These are phyloP conservation scores for Terana coerulea DNA, from an alignment of 768 basidiomycete genomes.

Conservation along the genomic window DNA sequence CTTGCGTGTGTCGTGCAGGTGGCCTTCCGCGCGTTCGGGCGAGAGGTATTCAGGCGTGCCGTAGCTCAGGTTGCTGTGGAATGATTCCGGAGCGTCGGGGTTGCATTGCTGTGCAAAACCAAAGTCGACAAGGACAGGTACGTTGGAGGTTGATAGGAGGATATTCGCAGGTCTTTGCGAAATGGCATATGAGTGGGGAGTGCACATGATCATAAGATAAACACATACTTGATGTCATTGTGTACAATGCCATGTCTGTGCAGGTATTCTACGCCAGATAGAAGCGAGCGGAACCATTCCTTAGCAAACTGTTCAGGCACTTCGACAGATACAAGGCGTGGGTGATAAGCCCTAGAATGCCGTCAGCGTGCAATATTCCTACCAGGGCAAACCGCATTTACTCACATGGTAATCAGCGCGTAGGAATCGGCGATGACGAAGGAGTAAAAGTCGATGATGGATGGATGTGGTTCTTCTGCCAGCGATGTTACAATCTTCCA, in stretches of 20 bases:
- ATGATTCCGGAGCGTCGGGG: conserved; percentile 54
- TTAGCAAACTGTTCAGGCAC: conserved; percentile 76
- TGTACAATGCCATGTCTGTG: conserved; percentile 84
- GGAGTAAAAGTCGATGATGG: conserved; percentile 88
- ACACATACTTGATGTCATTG: conserved; percentile 87
- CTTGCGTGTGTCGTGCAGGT: conserved; percentile 90
- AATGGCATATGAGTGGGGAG: background rate
- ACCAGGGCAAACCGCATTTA: conserved; percentile 14
- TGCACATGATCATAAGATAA: conserved; percentile 4
- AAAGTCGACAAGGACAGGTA: conserved; percentile 92
- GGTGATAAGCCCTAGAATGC: conserved; percentile 71
- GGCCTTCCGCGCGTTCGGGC: conserved; percentile 85
- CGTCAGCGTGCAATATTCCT: too few species aligned
- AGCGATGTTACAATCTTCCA: conserved; percentile 92
- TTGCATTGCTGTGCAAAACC: conserved; percentile 93
- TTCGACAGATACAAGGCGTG: conserved; percentile 84
- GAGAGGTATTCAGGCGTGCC: conserved; percentile 97
- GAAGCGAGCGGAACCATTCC: conserved; percentile 77
- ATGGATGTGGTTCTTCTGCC: conserved; percentile 83
- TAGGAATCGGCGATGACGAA: conserved; percentile 92
- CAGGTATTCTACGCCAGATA: conserved; percentile 81
- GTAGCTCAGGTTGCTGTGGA: conserved; percentile 79
- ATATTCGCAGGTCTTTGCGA: conserved; percentile 85
- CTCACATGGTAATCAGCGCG: conserved; percentile 90
- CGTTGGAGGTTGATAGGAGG: conserved; percentile 68